Evolutionary conservation across 2,329 filamentous ascomycete genomes (phyloP), one percentile per base, ranked within the genome.

Genomic region (Colletotrichum gloeosporioides): DNA sequence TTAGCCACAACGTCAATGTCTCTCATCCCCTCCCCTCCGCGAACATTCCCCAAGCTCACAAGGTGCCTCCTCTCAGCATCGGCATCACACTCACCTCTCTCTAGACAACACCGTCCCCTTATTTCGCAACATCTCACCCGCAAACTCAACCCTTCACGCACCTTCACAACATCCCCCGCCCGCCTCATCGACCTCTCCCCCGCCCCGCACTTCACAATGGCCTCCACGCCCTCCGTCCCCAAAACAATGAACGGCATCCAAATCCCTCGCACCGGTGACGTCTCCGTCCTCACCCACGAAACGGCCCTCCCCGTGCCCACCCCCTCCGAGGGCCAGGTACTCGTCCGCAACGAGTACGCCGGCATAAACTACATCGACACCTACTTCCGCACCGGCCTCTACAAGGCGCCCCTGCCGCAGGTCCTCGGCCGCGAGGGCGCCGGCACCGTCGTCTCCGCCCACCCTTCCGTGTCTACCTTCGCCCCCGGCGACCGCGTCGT

Each of bases 281-380:
- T 90, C 2, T 94, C 95, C 61, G 94, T 95, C 27, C 87, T 96
- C 25, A 87, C 95, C 81, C 92, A 93, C 85, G 93, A 90, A 81
- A 93, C 90, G 81, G 91, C 95, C 81, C 83, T 95, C 5, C 92
- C 94, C 8, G 91, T 98, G 2, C 95, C 95, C 0, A 86, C 89
- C 66, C 91, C 90, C 3, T 87, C 91, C 44, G 91, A 93, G n/a
- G 93, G 92, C 75, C 89, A 98, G 79, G 85, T 98, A 27, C 90
- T 98, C 6, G 91, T 98, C 75, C 94, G 93, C 85, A 98, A 98
- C 85, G 91, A 93, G 78, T 94, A 91, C 82, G 89, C 94, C 65
- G 96, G 96, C 76, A 88, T 98, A 77, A 98, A 98, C 86, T 98
- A 91, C 86, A 98, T 98, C 81, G 96, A 98, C 85, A 98, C 88